These are phyloP conservation scores for Dichomitus squalens DNA, from an alignment of 1,284 basidiomycete species.

Conservation along the genomic window DNA sequence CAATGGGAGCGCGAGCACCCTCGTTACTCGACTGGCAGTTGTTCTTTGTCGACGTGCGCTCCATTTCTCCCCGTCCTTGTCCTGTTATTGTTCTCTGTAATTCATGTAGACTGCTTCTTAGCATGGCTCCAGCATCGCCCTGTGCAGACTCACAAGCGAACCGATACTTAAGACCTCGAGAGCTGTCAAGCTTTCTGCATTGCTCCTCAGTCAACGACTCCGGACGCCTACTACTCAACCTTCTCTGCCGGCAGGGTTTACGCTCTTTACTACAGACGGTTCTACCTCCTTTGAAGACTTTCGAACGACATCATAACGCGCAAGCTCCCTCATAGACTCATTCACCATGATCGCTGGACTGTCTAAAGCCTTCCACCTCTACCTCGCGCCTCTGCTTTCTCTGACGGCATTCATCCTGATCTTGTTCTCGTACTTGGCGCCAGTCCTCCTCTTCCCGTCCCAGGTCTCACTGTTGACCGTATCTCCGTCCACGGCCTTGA, in stretches of 20 bases:
- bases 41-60: conserved; percentile 20
- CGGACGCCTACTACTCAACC: conserved; percentile 7
- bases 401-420: conserved; percentile 66
- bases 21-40: conserved; percentile 15
- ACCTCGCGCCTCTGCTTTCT: conserved; percentile 67
- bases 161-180: conserved; percentile 15
- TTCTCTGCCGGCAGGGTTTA: conserved; percentile 28
- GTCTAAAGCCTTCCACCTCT: conserved; percentile 69
- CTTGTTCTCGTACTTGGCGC: conserved; percentile 67
- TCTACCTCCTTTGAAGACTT: not conserved
- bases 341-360: conserved; percentile 67
- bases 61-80: conserved; percentile 13
- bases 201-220: conserved; percentile 10
- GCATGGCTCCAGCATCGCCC: conserved; percentile 8
- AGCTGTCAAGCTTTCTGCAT: conserved; percentile 9
- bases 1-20: conserved; percentile 18
- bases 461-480: conserved; percentile 68
- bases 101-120: conserved; percentile 11
- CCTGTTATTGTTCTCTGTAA: conserved; percentile 22
- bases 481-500: conserved; percentile 55
- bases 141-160: conserved; percentile 4
- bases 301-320: not conserved
- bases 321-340: not conserved
- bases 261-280: conserved; percentile 15
- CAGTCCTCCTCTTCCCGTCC: conserved; percentile 57